Conservation (phyloP, 768 basidiomycete genomes). For the Gymnopilus junonius region DNA sequence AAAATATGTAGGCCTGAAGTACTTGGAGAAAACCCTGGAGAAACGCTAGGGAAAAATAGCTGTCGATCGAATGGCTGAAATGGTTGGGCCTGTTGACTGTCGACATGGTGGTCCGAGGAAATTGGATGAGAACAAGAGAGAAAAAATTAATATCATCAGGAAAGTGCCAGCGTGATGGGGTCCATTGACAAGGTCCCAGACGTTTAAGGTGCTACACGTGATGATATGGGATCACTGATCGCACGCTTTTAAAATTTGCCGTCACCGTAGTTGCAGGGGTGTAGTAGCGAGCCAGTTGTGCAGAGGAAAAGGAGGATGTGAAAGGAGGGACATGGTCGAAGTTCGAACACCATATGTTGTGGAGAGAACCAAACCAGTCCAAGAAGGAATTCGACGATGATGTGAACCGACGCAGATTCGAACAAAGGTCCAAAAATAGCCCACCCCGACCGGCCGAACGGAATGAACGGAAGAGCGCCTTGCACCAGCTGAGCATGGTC, state of each 20-base stretch:
- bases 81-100: background rate
- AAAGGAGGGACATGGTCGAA: too few species aligned
- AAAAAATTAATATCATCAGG: too few species aligned
- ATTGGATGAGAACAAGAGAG: background rate
- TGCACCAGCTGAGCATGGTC: background rate
- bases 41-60: background rate
- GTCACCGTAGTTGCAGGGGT: too few species aligned
- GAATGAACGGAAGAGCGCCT: slow-evolving; percentile 14
- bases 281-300: too few species aligned
- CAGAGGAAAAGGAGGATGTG: too few species aligned
- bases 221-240: background rate
- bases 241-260: too few species aligned
- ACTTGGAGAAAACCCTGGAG: background rate
- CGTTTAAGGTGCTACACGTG: background rate
- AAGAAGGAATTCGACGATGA: background rate
- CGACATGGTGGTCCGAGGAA: slow-evolving; percentile 2
- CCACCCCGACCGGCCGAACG: slow-evolving; percentile 19
- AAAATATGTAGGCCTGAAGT: too few species aligned
- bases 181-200: background rate
- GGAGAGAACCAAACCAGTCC: background rate
- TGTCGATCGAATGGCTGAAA: background rate
- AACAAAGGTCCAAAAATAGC: background rate
- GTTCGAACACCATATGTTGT: too few species aligned
- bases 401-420: background rate
- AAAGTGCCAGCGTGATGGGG: background rate